A percentile compares a stretch with the other conserved stretches of the same genome.
Evolutionary conservation across 805 yeast genomes (phyloP).

Genomic region (Hagleromyces aurorensis): DNA sequence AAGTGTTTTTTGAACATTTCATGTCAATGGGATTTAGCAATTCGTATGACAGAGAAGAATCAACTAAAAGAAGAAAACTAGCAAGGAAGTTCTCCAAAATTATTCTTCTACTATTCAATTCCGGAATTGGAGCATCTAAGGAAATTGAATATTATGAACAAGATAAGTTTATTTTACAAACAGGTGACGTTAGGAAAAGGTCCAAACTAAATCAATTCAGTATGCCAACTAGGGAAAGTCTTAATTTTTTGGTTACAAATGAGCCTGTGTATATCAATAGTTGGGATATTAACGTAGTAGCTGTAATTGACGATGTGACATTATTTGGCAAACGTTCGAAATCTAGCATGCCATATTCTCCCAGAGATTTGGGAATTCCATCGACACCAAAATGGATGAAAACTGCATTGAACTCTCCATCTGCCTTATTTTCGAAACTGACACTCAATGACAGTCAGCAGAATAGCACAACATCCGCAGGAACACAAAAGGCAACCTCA

Average conservation of each 20-base stretch:
- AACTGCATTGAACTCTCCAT: constrained; percentile 16
- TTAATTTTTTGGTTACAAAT: constrained; percentile 27
- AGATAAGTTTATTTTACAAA: constrained; percentile 26
- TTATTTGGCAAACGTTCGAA: constrained; percentile 6
- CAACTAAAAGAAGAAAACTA: constrained; percentile 60
- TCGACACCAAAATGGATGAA: constrained; percentile 26
- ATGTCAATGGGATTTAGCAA: constrained; percentile 63
- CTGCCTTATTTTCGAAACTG: constrained; percentile 24
- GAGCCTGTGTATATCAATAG: constrained; percentile 42
- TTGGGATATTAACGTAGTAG: constrained; percentile 55
- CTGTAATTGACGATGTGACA: constrained; percentile 38
- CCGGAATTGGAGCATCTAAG: constrained; percentile 57
- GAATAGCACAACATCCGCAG: constrained; percentile 7
- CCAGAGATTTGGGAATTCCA: constrained; percentile 1
- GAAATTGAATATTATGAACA: constrained; percentile 42
- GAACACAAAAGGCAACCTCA: constrained; percentile 2
- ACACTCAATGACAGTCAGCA: constrained; percentile 15
- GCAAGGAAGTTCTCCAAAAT: constrained; percentile 55
- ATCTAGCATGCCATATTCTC: too few relatives aligned
- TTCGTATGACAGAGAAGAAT: constrained; percentile 66
- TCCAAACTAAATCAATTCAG: constrained; percentile 30
- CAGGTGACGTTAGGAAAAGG: constrained; percentile 26
- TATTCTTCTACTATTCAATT: constrained; percentile 60
- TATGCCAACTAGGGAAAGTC: constrained; percentile 36
- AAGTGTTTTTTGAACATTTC: constrained; percentile 74